Base-by-base conservation (phyloP, 305 asterid species). In the Fraxinus xanthoxyloides region DNA sequence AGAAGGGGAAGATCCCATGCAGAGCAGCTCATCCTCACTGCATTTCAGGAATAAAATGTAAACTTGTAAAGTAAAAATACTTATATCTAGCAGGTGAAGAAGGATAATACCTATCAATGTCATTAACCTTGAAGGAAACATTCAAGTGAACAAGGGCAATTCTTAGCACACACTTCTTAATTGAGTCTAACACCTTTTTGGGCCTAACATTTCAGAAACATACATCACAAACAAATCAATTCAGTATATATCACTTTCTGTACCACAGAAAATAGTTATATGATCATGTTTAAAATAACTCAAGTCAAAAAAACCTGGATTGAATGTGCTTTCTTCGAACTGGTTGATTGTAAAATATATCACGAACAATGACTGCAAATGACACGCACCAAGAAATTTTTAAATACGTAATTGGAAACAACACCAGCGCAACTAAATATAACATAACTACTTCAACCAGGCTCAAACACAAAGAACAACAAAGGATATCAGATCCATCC, bases 341-440 rank as follows among this genome's bases (percentile, higher is more conserved):
- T 79, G 98, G 98, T 89, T 94, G 99, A 86, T 93, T 94, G 88
- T 87, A 92, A 86, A 96, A 96, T 85, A 91, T 86, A 88, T 96
- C 99, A 78, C 94, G 97, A 79, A 86, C 95, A 77, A 80, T 85
- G 77, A 94, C 99, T 94, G 90, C 86, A 88, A 82, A 72, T 8
- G 69, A 79, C 23, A 83, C 79, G 81, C 76, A 12, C 59, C 23
- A 80, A 69, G 75, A 38, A 51, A 65, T 26, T 28, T 69, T 15
- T 10, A 43, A 31, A 67, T 70, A 34, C 40, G 24, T 43, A 76
- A 72, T 24, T 40, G 70, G 80, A 78, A 84, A 15, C 19, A 28
- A 21, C 46, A 21, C 7, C 43, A 82, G 1, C 9, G 3, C 19
- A 13, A 67, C 72, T 46, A 74, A 72, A 79, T 35, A 69, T 36